These are phyloP conservation scores for Cladosporium sp. DNA, from an alignment of 2,329 filamentous ascomycete genomes.

Conservation along the genomic window DNA sequence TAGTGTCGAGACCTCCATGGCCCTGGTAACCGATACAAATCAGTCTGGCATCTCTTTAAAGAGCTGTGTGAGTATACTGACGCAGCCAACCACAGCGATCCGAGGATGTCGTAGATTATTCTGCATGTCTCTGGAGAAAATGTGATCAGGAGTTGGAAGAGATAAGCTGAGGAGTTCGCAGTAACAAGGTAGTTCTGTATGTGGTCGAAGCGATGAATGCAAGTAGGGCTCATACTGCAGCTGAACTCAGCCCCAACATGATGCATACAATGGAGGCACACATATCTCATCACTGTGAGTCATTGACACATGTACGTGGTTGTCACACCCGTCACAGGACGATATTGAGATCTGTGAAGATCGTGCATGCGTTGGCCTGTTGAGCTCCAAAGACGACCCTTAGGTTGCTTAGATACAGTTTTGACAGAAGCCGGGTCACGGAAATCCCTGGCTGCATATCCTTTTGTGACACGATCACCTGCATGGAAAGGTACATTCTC, in stretches of 20 bases:
- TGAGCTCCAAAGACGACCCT: too few relatives aligned
- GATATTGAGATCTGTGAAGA: background rate
- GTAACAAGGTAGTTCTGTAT: background rate
- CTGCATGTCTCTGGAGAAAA: background rate
- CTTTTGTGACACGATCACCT: background rate
- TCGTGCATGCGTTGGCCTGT: background rate
- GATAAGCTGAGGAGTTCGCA: background rate
- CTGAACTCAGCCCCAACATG: background rate
- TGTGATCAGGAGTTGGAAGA: background rate
- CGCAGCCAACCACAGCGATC: background rate
- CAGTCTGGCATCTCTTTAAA: background rate
- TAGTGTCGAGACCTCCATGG: constrained; percentile 86
- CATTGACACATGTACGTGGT: background rate
- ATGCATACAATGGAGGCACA: background rate
- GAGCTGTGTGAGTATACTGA: constrained; percentile 12
- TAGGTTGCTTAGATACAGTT: too few relatives aligned
- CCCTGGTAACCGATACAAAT: constrained; percentile 46
- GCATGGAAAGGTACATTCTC: background rate
- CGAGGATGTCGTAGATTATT: background rate
- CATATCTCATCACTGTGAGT: background rate
- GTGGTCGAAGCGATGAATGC: background rate
- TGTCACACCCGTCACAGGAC: background rate
- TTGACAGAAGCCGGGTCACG: too few relatives aligned
- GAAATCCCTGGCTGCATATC: background rate
- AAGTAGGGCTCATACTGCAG: background rate